Percentiles rank a stretch among this genome's conserved stretches.
These are phyloP conservation scores for Fusarium sp. DNA, from an alignment of 2,329 filamentous ascomycete species.

Conservation along the genomic window DNA sequence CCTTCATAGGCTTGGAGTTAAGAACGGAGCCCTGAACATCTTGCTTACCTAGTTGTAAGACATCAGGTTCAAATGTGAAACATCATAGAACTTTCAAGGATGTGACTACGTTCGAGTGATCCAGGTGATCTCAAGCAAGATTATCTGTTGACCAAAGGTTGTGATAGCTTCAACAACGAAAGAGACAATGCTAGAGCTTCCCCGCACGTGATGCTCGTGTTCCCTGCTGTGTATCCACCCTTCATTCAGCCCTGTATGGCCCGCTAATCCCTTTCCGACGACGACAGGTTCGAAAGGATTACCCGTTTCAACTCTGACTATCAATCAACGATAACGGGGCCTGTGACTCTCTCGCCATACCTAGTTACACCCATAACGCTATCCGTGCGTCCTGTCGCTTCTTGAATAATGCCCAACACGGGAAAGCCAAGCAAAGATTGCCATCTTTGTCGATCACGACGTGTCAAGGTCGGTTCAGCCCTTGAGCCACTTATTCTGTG, in stretches of 20 bases:
- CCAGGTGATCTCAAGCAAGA: not conserved
- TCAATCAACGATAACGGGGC: conserved; percentile 10
- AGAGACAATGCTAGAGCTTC: not conserved
- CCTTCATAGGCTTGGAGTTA: too few species aligned
- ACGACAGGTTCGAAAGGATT: conserved; percentile 41
- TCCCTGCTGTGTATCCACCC: not conserved
- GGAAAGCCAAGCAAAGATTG: conserved; percentile 54
- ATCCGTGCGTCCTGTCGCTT: not conserved
- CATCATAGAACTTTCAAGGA: not conserved
- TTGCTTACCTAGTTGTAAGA: too few species aligned
- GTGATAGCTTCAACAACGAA: not conserved
- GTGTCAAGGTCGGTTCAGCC: conserved; percentile 50
- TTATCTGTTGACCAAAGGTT: not conserved
- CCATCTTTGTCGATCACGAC: conserved; percentile 51
- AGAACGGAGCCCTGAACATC: too few species aligned
- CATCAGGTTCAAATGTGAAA: not conserved
- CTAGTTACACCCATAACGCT: not conserved
- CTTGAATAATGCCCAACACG: conserved; percentile 50
- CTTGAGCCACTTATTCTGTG: not conserved
- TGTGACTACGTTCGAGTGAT: not conserved
- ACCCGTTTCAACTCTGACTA: conserved; percentile 37
- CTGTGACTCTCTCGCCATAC: not conserved
- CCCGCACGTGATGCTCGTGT: conserved; percentile 25
- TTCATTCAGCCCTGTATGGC: conserved; percentile 31
- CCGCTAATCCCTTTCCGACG: conserved; percentile 32